A percentile compares a stretch with the other conserved stretches of the same genome.
Evolutionary conservation across 2,329 filamentous ascomycete species (phyloP).

Genomic region (Colletotrichum gigasporum): DNA sequence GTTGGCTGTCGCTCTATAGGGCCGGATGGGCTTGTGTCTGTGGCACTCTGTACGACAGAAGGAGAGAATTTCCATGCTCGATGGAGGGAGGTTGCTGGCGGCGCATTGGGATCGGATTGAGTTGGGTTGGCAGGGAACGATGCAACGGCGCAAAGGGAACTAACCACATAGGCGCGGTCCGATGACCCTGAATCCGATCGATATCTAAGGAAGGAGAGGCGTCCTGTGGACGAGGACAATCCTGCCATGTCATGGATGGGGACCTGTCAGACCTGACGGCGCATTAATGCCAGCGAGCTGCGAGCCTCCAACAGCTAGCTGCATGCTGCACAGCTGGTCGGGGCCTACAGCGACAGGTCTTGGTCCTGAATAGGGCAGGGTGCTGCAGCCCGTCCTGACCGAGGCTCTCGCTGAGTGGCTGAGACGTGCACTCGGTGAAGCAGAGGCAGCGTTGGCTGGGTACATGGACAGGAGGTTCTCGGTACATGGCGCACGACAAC

Average conservation of each 20-base stretch:
- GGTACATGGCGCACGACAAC: constrained; percentile 16
- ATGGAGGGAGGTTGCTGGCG: neutral
- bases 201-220: constrained; percentile 4
- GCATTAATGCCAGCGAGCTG: constrained; percentile 1
- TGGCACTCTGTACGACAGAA: constrained; percentile 7
- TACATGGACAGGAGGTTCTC: constrained; percentile 12
- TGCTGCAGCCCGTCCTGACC: constrained; percentile 22
- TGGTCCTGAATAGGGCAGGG: constrained; percentile 21
- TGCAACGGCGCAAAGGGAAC: constrained; percentile 6
- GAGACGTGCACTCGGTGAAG: constrained; percentile 25
- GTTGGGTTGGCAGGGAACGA: neutral
- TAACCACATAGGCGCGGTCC: constrained; percentile 17
- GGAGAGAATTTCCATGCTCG: neutral
- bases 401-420: constrained; percentile 22
- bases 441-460: constrained; percentile 5
- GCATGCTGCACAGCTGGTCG: constrained; percentile 5
- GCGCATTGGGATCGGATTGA: neutral
- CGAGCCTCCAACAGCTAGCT: constrained; percentile 15
- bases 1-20: neutral
- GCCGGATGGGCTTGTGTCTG: neutral
- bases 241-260: neutral
- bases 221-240: neutral
- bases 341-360: constrained; percentile 18
- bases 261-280: constrained; percentile 1
- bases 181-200: constrained; percentile 15